phyloP scores from a whole-genome alignment of 208 protist species.

The Acanthamoeba sp. region DNA sequence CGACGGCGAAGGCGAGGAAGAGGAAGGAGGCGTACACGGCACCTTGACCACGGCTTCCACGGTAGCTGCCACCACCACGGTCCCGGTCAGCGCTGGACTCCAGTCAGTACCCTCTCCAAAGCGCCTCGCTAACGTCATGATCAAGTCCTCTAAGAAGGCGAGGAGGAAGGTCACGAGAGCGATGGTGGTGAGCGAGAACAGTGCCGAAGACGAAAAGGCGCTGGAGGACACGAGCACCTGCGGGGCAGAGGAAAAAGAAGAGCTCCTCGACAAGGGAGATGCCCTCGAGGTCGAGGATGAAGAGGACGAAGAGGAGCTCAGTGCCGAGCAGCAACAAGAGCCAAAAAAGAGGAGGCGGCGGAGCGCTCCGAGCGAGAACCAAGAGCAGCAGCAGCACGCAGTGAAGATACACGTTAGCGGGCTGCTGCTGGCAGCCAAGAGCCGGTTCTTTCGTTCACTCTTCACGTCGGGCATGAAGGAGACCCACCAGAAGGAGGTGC shows the following conservation, averaged over 20 bases:
- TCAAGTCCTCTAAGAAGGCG: neutral
- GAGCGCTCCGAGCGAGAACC: no score
- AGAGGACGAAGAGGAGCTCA: neutral
- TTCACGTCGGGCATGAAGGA: conserved; percentile 36
- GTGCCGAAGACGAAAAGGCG: neutral
- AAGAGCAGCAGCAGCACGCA: neutral
- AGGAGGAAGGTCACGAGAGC: neutral
- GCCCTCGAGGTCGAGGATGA: no score
- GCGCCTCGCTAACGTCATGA: neutral
- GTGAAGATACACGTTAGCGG: conserved; percentile 11
- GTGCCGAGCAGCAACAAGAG: neutral
- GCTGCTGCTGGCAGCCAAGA: neutral
- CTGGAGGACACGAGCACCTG: neutral
- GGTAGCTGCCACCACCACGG: neutral
- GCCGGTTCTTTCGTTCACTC: conserved; percentile 33
- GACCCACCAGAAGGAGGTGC: neutral
- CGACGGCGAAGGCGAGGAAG: neutral
- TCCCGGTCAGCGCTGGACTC: neutral
- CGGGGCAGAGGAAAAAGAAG: neutral
- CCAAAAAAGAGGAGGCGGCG: neutral
- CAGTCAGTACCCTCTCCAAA: neutral
- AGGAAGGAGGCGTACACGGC: neutral
- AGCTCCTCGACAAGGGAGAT: neutral
- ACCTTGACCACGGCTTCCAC: neutral
- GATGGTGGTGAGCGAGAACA: neutral